Evolutionary conservation across 176 grass and related monocot species (phyloP).

Genomic region (Rhynchospora breviuscula): DNA sequence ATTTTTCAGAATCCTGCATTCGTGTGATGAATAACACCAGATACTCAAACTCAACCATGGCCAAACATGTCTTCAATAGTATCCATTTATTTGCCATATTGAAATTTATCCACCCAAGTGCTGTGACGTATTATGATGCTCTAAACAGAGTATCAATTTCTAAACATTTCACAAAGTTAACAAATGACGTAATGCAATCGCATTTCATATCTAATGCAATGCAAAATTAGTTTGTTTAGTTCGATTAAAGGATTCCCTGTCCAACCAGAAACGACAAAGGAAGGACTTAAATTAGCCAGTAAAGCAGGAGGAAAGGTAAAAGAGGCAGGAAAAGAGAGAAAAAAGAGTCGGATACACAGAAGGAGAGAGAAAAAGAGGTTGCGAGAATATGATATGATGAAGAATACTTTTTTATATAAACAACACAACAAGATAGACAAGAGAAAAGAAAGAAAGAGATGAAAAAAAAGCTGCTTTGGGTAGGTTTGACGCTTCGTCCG

Average conservation of each 20-base stretch:
- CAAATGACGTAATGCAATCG: background rate
- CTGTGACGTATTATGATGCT: background rate
- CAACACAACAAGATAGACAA: slow-evolving; percentile 25
- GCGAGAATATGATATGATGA: slow-evolving; percentile 25
- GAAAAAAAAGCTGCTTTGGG: slow-evolving; percentile 32
- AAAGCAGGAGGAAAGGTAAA: slow-evolving; percentile 9
- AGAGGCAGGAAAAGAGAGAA: slow-evolving; percentile 8
- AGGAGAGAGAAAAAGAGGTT: background rate
- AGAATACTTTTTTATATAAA: slow-evolving; percentile 20
- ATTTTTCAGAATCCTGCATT: too few species aligned
- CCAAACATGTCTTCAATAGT: too few species aligned
- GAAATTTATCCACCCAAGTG: too few species aligned
- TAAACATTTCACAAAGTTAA: background rate
- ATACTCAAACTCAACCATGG: too few species aligned
- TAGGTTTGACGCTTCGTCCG: slow-evolving; percentile 18
- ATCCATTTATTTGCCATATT: too few species aligned
- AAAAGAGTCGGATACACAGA: slow-evolving; percentile 9
- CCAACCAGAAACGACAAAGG: slow-evolving; percentile 33
- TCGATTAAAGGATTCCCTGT: slow-evolving; percentile 8
- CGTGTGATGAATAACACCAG: too few species aligned
- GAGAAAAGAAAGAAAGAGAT: slow-evolving; percentile 23
- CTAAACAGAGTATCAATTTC: background rate
- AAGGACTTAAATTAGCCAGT: slow-evolving; percentile 25
- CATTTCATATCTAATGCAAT: background rate
- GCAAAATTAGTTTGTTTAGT: background rate